Conservation (phyloP, 352 stramenopile genomes). For the Phytophthora pisi region DNA sequence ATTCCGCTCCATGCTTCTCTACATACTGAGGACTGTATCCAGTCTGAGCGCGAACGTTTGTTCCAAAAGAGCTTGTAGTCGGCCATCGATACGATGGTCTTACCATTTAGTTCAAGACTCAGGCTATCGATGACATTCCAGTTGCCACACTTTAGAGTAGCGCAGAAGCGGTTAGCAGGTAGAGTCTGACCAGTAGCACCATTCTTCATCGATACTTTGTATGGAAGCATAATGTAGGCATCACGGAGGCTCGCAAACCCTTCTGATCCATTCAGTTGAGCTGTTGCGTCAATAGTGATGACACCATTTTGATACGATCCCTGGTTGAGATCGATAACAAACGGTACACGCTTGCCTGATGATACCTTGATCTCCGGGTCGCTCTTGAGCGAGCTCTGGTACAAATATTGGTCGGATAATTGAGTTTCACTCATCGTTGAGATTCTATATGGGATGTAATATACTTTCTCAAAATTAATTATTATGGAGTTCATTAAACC, state of each 20-base stretch:
- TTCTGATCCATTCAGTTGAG: slow-evolving; percentile 11
- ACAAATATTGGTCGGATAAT: slow-evolving; percentile 11
- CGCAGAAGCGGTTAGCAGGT: slow-evolving; percentile 28
- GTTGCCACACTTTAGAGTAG: slow-evolving; percentile 29
- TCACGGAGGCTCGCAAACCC: slow-evolving; percentile 10
- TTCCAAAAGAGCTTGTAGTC: slow-evolving; percentile 36
- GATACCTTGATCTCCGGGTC: slow-evolving; percentile 9
- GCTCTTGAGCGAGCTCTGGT: slow-evolving; percentile 12
- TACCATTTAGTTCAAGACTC: slow-evolving; percentile 29
- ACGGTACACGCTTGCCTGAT: slow-evolving; percentile 2
- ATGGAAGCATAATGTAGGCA: slow-evolving; percentile 17
- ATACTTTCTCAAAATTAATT: slow-evolving; percentile 8
- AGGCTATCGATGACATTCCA: slow-evolving; percentile 38
- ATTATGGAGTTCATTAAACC: slow-evolving; percentile 10
- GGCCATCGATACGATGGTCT: slow-evolving; percentile 21
- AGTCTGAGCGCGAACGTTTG: slow-evolving; percentile 36
- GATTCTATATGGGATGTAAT: slow-evolving; percentile 5
- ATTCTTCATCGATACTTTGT: slow-evolving; percentile 17
- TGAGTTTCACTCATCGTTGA: slow-evolving; percentile 9
- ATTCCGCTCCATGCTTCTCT: slow-evolving; percentile 37
- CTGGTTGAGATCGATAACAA: slow-evolving; percentile 12
- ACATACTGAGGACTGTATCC: slow-evolving; percentile 24
- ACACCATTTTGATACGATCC: slow-evolving; percentile 10
- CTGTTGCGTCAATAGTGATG: slow-evolving; percentile 10
- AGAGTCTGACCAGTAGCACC: slow-evolving; percentile 5